phyloP scores from a whole-genome alignment of 2,329 filamentous ascomycete genomes.

The Aspergillus phoenicis region DNA sequence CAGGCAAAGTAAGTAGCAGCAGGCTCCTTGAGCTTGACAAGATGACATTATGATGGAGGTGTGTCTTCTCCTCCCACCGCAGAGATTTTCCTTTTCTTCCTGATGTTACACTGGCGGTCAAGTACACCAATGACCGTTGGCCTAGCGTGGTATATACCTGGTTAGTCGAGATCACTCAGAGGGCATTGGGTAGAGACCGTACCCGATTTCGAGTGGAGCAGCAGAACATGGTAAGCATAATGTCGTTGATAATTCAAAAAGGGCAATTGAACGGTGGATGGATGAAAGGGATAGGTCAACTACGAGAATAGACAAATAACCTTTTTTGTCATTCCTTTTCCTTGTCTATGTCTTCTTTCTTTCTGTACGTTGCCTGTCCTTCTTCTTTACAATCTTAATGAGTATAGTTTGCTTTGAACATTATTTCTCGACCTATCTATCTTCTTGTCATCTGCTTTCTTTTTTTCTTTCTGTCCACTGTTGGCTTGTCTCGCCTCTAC shows the following conservation, averaged over 20 bases:
- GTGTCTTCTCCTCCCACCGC: conserved; percentile 10
- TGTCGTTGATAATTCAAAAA: not conserved
- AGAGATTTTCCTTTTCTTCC: not conserved
- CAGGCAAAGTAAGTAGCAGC: not conserved
- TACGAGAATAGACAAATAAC: not conserved
- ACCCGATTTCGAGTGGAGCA: conserved; percentile 13
- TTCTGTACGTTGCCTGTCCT: not conserved
- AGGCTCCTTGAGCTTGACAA: conserved; percentile 8
- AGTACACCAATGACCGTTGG: conserved; percentile 4
- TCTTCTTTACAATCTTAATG: not conserved
- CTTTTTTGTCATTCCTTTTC: not conserved
- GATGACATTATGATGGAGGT: conserved; percentile 2
- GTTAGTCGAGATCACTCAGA: not conserved
- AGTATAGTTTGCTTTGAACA: no score
- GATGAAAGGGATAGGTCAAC: not conserved
- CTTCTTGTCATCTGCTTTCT: not conserved
- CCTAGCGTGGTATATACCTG: not conserved
- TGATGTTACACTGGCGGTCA: conserved; percentile 8
- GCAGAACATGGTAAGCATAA: not conserved
- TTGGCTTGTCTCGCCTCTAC: conserved; percentile 4
- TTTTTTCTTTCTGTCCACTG: conserved; percentile 5
- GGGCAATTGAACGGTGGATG: not conserved
- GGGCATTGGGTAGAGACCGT: conserved; percentile 6
- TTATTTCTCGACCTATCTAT: no score
- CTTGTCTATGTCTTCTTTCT: not conserved